A percentile compares a stretch with the other conserved stretches of the same genome.
These are phyloP conservation scores for Skeletonema costatum DNA, from an alignment of 108 stramenopile genomes.

Conservation along the genomic window DNA sequence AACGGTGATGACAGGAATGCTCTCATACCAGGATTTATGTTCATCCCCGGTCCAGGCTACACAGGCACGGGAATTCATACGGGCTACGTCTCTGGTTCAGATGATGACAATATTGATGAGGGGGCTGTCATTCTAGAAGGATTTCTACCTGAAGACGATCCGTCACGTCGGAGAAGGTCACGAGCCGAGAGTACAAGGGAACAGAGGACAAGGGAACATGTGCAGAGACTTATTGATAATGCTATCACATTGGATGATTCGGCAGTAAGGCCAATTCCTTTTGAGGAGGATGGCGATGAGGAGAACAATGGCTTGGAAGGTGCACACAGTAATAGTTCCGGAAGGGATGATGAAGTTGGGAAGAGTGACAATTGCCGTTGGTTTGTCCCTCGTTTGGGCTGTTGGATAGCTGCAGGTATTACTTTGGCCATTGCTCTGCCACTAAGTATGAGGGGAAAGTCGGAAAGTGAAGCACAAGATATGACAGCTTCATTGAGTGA, in stretches of 20 bases:
- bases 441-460: not conserved
- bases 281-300: no score
- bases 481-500: not conserved
- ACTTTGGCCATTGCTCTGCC: no score
- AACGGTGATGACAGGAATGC: no score
- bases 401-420: not conserved
- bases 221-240: no score
- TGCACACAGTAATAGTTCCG: not conserved
- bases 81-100: not conserved
- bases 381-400: not conserved
- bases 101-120: not conserved
- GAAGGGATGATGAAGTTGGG: not conserved
- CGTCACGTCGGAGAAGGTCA: no score
- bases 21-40: not conserved
- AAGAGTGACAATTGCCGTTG: not conserved
- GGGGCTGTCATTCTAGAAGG: not conserved
- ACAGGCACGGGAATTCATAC: not conserved
- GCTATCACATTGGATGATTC: no score
- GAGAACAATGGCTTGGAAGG: not conserved
- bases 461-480: not conserved
- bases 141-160: not conserved
- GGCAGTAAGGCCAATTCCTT: no score
- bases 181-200: no score
- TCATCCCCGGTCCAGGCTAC: not conserved
- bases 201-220: no score